These are phyloP conservation scores for Silene noctiflora DNA, from an alignment of 179 eudicot genomes.

Conservation along the genomic window DNA sequence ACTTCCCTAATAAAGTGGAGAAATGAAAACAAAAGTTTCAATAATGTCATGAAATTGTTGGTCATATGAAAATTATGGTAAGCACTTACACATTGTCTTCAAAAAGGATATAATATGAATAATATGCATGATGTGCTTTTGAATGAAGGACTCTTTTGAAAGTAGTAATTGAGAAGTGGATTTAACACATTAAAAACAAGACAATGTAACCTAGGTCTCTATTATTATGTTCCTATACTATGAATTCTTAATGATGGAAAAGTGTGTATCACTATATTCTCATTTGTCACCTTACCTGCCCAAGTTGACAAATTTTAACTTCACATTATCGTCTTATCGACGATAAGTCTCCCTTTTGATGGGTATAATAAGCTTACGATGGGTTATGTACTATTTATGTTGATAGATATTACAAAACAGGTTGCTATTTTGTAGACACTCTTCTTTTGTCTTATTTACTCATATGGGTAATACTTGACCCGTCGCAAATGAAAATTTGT, in stretches of 20 bases:
- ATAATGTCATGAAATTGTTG: constrained; percentile 9
- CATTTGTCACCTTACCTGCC: too few relatives aligned
- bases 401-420: too few relatives aligned
- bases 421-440: too few relatives aligned
- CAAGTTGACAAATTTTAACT: too few relatives aligned
- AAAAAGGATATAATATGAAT: background rate
- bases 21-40: background rate
- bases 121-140: background rate
- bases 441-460: too few relatives aligned
- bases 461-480: too few relatives aligned
- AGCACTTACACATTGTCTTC: background rate
- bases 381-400: too few relatives aligned
- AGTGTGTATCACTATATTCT: background rate
- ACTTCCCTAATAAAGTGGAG: constrained; percentile 11
- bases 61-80: background rate
- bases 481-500: too few relatives aligned
- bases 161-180: background rate
- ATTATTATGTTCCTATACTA: constrained; percentile 4
- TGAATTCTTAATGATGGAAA: constrained; percentile 3
- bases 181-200: constrained; percentile 12
- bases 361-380: too few relatives aligned
- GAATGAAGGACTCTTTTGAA: background rate
- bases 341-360: too few relatives aligned
- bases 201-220: background rate
- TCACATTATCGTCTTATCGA: too few relatives aligned